These are phyloP conservation scores for Fereydounia khargensis DNA, from an alignment of 1,284 basidiomycete species.

Conservation along the genomic window DNA sequence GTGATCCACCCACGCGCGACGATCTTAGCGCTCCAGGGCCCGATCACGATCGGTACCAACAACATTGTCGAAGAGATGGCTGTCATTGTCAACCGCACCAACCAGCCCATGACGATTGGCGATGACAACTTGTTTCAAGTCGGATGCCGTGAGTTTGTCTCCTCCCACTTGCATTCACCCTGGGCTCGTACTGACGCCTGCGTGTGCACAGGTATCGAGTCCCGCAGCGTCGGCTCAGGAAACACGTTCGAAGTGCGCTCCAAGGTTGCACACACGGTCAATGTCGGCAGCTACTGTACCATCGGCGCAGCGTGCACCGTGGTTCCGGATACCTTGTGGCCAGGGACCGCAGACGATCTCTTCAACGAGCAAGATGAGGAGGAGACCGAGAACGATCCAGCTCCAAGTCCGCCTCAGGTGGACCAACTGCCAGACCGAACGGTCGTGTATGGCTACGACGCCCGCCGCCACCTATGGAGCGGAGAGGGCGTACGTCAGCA, in stretches of 20 bases:
- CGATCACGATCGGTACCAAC: slow-evolving; percentile 79
- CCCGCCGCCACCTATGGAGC: slow-evolving; percentile 76
- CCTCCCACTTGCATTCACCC: too few species aligned
- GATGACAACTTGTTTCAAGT: slow-evolving; percentile 91
- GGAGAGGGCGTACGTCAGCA: slow-evolving; percentile 81
- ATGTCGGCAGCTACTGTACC: slow-evolving; percentile 74
- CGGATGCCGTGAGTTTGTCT: slow-evolving; percentile 73
- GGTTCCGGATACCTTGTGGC: slow-evolving; percentile 12
- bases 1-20: slow-evolving; percentile 92
- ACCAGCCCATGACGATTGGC: slow-evolving; percentile 75
- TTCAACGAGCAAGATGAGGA: slow-evolving; percentile 10
- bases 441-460: slow-evolving; percentile 74
- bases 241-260: slow-evolving; percentile 81
- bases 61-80: slow-evolving; percentile 89
- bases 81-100: slow-evolving; percentile 75
- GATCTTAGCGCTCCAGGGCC: slow-evolving; percentile 80
- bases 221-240: slow-evolving; percentile 73
- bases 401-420: too few species aligned
- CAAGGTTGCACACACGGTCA: slow-evolving; percentile 74
- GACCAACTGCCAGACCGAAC: slow-evolving; percentile 74
- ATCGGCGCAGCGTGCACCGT: slow-evolving; percentile 70
- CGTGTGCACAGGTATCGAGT: too few species aligned
- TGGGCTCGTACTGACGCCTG: too few species aligned
- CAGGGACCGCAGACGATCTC: slow-evolving; percentile 1
- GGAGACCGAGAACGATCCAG: not conserved